Evolutionary conservation across 2,329 filamentous ascomycete genomes (phyloP), one percentile per base, ranked within the genome.

Genomic region (Fusarium citri): DNA sequence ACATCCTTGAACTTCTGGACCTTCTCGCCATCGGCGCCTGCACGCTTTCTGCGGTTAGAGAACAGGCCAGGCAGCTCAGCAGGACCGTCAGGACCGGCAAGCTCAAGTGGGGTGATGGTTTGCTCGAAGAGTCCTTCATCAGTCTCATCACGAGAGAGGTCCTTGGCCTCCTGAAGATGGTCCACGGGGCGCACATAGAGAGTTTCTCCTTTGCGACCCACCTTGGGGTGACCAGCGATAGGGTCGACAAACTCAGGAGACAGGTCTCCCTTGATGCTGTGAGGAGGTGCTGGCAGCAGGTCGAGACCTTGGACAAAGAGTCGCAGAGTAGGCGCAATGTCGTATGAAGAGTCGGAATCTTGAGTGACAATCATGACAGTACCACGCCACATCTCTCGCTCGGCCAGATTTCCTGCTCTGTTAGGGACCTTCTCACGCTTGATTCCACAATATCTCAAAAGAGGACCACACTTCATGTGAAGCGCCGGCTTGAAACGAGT

Each of bases 281-380:
- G 84, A 2, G 94, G 92, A 1, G 94, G 93, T 5, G 92, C 92
- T 9, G 93, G 91, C 3, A 97, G 83, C 20, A 97, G 83, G 66
- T 94, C 92, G 78, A 95, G 91, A 2, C 94, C 92, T 76, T 98
- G 94, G 9, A 91, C 89, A 78, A 98, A 99, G 6, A 99, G 80
- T 45, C 94, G 88, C 69, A 99, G 82, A 0, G 87, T 92, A 6
- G 96, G 96, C 1, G 87, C 87, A 49, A 93, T 90, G 46, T 90
- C 88, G 76, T 98, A 97, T 1, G 91, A 92, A 4, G 95, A 98
- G 42, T 91, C 88, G 3, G 88, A 86, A 76, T 99, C 95, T 55
- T 90, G 87, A 0, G 96, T 98, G 23, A 99, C 94, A 74, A 99
- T 97, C 93, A 99, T 94, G 60, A 98, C 87, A 64, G 90, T 97